Base-by-base conservation (phyloP, 208 protist species). In the Acanthamoeba triangularis region DNA sequence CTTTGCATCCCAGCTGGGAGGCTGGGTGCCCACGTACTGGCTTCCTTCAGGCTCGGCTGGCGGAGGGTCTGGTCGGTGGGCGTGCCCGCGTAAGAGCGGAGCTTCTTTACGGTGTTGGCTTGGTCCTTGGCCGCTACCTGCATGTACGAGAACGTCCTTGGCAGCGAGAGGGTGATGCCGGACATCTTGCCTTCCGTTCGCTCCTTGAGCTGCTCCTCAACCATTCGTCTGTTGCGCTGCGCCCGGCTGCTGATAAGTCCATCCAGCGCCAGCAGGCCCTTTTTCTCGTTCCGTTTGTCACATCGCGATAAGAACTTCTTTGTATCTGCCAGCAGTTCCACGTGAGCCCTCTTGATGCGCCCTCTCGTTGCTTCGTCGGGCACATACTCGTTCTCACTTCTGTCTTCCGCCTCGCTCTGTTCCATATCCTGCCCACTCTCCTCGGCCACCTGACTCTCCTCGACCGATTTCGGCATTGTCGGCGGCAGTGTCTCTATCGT, bases 81-180 rank as follows among this genome's bases (percentile, higher is more conserved):
- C n/a, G n/a, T n/a, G 14, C 13, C 25, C 11, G 30, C 44, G 49
- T 88, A 49, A 5, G 80, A 88, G 25, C 80, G 80, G 4, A 88
- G 80, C 80, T 88, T 88, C 80, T 88, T 63, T n/a, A 63, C 20
- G 41, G 49, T 63, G 52, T 10, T 3, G 25, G 25, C n/a, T n/a
- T 44, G 49, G 8, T 33, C 11, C n/a, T 28, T 6, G 49, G 49
- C 49, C 25, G 8, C 80, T 5, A 28, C 49, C 47, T 88, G 80
- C 47, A 14, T 30, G 13, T 2, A 5, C 3, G 80, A 20, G 14
- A 33, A 63, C 47, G 41, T 11, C n/a, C 7, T 5, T 14, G 80
- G 80, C 41, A 88, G 49, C 2, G 80, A 88, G 49, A 88, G 80
- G n/a, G 33, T 33, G 49, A 88, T 88, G 80, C 80, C 80, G n/a